A percentile compares a stretch with the other conserved stretches of the same genome.
These are phyloP conservation scores for Calocybe gangraenosa DNA, from an alignment of 768 basidiomycete species.

Conservation along the genomic window DNA sequence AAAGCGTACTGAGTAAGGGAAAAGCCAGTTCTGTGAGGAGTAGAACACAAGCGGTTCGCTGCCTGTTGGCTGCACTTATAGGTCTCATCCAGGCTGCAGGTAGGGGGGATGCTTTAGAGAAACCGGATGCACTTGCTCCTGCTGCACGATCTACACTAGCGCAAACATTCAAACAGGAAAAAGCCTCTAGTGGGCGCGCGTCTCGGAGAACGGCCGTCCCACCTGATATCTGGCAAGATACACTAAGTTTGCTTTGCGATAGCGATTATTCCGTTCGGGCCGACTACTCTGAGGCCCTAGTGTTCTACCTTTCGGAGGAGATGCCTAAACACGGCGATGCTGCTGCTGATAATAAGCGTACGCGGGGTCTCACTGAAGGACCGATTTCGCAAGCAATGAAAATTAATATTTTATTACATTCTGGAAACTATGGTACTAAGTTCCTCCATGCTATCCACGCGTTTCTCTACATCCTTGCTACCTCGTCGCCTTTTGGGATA, in stretches of 20 bases:
- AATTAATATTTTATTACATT: constrained; percentile 43
- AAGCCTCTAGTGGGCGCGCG: constrained; percentile 27
- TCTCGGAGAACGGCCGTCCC: constrained; percentile 66
- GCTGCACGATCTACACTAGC: constrained; percentile 17
- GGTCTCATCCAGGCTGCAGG: constrained; percentile 69
- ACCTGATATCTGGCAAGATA: constrained; percentile 90
- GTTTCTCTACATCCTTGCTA: constrained; percentile 75
- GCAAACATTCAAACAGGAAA: constrained; percentile 25
- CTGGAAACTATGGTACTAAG: constrained; percentile 59
- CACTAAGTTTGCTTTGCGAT: constrained; percentile 80
- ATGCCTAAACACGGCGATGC: constrained; percentile 60
- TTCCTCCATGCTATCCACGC: constrained; percentile 81
- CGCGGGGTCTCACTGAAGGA: constrained; percentile 44
- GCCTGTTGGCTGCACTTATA: constrained; percentile 62
- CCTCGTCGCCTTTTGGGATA: constrained; percentile 59
- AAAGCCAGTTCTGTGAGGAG: constrained; percentile 27
- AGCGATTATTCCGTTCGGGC: constrained; percentile 70
- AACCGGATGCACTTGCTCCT: constrained; percentile 8
- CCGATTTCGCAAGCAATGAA: constrained; percentile 42
- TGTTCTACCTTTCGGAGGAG: constrained; percentile 75
- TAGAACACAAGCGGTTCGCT: constrained; percentile 65
- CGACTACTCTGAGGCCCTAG: constrained; percentile 70
- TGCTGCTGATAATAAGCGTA: constrained; percentile 42
- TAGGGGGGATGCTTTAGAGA: constrained; percentile 30
- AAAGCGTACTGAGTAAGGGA: constrained; percentile 44